These are phyloP conservation scores for Smallanthus sonchifolius DNA, from an alignment of 129 eudicot species.

Conservation along the genomic window DNA sequence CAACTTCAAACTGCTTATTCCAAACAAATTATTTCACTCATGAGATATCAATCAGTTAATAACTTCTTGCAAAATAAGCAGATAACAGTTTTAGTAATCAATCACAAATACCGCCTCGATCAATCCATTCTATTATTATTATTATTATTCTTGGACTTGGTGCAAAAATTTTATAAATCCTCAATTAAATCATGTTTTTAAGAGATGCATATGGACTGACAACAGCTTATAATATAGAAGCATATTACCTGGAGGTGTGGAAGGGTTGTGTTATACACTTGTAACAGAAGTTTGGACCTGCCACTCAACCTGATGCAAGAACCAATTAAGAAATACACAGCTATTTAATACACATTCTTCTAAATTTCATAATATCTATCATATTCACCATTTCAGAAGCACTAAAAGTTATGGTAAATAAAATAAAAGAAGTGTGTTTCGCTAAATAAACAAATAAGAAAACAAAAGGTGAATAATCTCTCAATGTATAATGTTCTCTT, in stretches of 20 bases:
- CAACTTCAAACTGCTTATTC: neutral
- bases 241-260: conserved; percentile 69
- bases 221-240: neutral
- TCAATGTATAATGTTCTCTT: neutral
- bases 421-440: neutral
- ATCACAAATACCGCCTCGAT: neutral
- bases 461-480: neutral
- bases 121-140: neutral
- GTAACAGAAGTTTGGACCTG: conserved; percentile 47
- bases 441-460: neutral
- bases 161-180: neutral
- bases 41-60: neutral
- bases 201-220: neutral
- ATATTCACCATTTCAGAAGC: neutral
- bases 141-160: neutral
- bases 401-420: neutral
- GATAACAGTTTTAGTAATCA: neutral
- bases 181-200: neutral
- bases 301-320: conserved; percentile 53
- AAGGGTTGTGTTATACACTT: conserved; percentile 45
- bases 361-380: neutral
- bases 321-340: neutral
- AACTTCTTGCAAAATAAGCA: neutral
- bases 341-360: neutral
- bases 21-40: neutral